Evolutionary conservation across 768 basidiomycete genomes (phyloP).

Genomic region (Macrolepiota albuminosa): DNA sequence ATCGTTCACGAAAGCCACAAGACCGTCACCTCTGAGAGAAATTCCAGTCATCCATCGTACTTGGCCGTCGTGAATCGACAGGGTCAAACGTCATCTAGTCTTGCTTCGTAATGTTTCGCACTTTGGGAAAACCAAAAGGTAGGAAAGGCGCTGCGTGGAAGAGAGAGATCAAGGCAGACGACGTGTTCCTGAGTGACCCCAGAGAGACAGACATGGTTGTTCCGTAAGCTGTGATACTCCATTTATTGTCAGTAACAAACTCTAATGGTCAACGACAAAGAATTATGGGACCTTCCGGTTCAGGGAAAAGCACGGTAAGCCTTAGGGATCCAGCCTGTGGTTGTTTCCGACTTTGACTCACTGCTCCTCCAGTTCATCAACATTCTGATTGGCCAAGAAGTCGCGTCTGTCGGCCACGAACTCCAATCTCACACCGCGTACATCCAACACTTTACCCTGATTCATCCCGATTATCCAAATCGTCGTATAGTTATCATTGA

Average conservation of each 20-base stretch:
- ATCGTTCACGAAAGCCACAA: neutral
- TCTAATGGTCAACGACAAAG: constrained; percentile 1
- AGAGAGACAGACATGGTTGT: constrained; percentile 13
- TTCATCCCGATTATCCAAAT: constrained; percentile 13
- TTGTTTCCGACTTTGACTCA: neutral
- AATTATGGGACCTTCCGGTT: constrained; percentile 19
- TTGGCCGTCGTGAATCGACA: neutral
- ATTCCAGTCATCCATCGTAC: neutral
- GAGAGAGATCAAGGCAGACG: constrained; percentile 12
- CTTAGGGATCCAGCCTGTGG: neutral
- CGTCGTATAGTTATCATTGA: constrained; percentile 18
- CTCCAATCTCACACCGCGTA: constrained; percentile 17
- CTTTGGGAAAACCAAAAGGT: constrained; percentile 2
- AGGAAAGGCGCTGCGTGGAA: constrained; percentile 9
- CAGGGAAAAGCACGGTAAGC: constrained; percentile 18
- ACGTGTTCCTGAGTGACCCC: constrained; percentile 13
- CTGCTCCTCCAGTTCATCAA: constrained; percentile 19
- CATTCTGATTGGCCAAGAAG: constrained; percentile 16
- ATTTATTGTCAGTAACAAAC: neutral
- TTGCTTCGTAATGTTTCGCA: neutral
- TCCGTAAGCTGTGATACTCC: constrained; percentile 8
- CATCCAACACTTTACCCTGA: constrained; percentile 17
- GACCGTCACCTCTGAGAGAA: neutral
- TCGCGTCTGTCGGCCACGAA: constrained; percentile 14
- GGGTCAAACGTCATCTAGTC: neutral